Evolutionary conservation across 495 filamentous ascomycete genomes (phyloP).

Genomic region (Cenococcum geophilum): DNA sequence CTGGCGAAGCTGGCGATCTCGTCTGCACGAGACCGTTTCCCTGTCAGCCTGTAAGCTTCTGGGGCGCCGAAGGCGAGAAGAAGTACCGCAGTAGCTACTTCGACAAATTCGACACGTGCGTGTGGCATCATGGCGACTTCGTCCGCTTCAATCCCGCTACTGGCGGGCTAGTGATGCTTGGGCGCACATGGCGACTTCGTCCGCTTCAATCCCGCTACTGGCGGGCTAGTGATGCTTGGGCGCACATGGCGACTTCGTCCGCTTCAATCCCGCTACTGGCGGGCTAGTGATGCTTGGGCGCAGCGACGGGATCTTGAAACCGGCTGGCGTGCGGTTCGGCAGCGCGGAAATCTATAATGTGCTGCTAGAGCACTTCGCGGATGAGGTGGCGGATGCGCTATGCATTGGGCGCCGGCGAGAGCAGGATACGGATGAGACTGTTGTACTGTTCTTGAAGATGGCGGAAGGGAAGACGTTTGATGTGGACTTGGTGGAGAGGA

Average conservation of each 20-base stretch:
- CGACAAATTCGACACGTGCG: slow-evolving; percentile 54
- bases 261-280: slow-evolving; percentile 64
- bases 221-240: too few species aligned
- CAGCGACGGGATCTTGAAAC: slow-evolving; percentile 73
- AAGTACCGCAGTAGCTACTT: slow-evolving; percentile 85
- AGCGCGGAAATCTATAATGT: slow-evolving; percentile 88
- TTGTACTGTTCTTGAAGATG: slow-evolving; percentile 81
- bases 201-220: slow-evolving; percentile 63
- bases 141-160: slow-evolving; percentile 67
- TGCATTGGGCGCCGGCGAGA: slow-evolving; percentile 73
- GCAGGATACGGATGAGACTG: slow-evolving; percentile 72
- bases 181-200: slow-evolving; percentile 97
- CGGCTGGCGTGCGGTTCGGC: slow-evolving; percentile 70
- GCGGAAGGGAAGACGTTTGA: slow-evolving; percentile 47
- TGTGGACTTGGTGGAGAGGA: slow-evolving; percentile 48
- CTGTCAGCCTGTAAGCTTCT: slow-evolving; percentile 85
- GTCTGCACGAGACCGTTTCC: slow-evolving; percentile 85
- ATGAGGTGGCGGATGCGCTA: slow-evolving; percentile 72
- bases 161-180: slow-evolving; percentile 66
- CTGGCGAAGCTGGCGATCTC: slow-evolving; percentile 76
- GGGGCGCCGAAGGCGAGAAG: slow-evolving; percentile 60
- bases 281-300: slow-evolving; percentile 79
- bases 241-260: slow-evolving; percentile 93
- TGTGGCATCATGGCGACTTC: slow-evolving; percentile 97
- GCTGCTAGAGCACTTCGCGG: slow-evolving; percentile 70